phyloP scores from a whole-genome alignment of 257 asterid genomes.

The Handroanthus guayacan region DNA sequence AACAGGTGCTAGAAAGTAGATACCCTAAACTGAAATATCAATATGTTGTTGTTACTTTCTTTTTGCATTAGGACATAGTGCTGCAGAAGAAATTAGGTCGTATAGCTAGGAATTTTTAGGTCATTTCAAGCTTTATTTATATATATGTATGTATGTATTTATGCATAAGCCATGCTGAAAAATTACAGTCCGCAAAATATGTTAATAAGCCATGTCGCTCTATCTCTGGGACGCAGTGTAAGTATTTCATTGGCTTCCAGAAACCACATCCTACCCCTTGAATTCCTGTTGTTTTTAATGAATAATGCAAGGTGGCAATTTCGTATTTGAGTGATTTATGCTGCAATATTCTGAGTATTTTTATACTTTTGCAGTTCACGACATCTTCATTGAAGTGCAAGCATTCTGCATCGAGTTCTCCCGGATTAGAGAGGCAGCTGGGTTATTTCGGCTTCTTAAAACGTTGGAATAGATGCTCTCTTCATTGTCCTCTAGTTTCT shows the following conservation, averaged over 20 bases:
- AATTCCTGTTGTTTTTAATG: background rate
- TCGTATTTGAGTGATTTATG: background rate
- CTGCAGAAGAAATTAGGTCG: too few species aligned
- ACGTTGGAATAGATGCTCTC: slow-evolving; percentile 62
- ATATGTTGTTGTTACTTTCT: background rate
- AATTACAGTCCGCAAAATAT: background rate
- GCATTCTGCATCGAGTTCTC: slow-evolving; percentile 99
- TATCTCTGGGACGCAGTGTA: background rate
- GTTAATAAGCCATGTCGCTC: background rate
- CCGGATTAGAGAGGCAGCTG: slow-evolving; percentile 93
- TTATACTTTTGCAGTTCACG: slow-evolving; percentile 73
- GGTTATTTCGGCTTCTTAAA: slow-evolving; percentile 85
- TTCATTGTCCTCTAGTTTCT: background rate
- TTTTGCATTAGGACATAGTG: too few species aligned
- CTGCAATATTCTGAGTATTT: background rate
- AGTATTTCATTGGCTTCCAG: too few species aligned
- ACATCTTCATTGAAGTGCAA: slow-evolving; percentile 94
- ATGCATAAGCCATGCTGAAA: too few species aligned
- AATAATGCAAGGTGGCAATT: background rate
- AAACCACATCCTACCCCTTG: background rate
- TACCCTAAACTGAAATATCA: background rate
- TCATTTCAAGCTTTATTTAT: too few species aligned
- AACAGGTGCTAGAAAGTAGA: background rate
- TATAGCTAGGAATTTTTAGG: too few species aligned
- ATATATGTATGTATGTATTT: too few species aligned